These are phyloP conservation scores for Helichrysum umbraculigerum DNA, from an alignment of 129 eudicot genomes.

Conservation along the genomic window DNA sequence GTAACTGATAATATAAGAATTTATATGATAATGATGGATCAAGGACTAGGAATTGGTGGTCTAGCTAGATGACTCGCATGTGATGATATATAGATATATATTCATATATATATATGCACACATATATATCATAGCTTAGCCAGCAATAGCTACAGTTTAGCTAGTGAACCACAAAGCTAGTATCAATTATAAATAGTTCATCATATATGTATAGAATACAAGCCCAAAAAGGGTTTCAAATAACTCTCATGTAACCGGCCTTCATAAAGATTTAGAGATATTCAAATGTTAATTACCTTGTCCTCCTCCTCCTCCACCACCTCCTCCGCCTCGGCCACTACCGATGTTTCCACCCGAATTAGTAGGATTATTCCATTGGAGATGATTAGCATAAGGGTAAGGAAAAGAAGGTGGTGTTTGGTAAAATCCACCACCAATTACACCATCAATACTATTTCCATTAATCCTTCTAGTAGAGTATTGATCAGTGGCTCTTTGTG, in stretches of 20 bases:
- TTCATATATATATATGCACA: neutral
- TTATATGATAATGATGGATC: conserved; percentile 20
- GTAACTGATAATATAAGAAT: conserved; percentile 15
- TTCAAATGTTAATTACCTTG: conserved; percentile 40
- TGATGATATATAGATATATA: conserved; percentile 23
- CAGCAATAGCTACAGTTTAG: conserved; percentile 27
- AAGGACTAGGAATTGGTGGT: conserved; percentile 37
- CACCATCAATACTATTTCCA: neutral
- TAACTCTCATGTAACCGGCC: conserved; percentile 31
- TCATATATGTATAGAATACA: conserved; percentile 22
- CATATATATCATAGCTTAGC: conserved; percentile 27
- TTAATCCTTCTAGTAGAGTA: conserved; percentile 33
- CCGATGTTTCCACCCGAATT: conserved; percentile 35
- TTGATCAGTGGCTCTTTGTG: conserved; percentile 38
- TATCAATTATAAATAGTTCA: conserved; percentile 22
- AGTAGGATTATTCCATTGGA: conserved; percentile 41
- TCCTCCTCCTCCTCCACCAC: conserved; percentile 39
- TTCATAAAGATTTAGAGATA: conserved; percentile 8
- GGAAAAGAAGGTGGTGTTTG: conserved; percentile 46
- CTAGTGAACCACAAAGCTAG: conserved; percentile 31
- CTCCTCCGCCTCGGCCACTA: conserved; percentile 29
- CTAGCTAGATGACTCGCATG: conserved; percentile 38
- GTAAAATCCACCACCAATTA: conserved; percentile 38
- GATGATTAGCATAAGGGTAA: conserved; percentile 34
- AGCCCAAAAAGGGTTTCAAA: conserved; percentile 33